Conservation (phyloP, 106 monocot species). For the Dendrobium officinale region DNA sequence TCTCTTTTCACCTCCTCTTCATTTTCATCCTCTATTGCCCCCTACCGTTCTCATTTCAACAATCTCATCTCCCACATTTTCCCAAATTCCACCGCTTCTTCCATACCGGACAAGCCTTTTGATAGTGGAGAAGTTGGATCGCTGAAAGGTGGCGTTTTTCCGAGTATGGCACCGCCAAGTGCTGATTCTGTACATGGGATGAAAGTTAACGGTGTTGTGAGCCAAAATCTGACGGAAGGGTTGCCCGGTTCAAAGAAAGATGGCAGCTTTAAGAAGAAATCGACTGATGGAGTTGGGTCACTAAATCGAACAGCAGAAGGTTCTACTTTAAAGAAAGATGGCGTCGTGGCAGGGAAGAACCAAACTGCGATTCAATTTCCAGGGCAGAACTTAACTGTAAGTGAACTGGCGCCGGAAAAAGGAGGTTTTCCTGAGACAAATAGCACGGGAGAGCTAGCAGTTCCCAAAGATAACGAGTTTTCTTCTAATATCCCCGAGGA, state of each 20-base stretch:
- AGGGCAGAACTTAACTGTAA: neutral
- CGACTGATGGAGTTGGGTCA: neutral
- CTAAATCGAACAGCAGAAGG: neutral
- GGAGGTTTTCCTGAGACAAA: neutral
- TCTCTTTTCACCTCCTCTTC: constrained; percentile 40
- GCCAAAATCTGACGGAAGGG: constrained; percentile 7
- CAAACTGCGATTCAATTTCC: neutral
- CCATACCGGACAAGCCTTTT: neutral
- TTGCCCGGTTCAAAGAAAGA: neutral
- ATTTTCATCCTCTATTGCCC: constrained; percentile 23
- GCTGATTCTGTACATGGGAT: neutral
- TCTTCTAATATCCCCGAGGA: neutral
- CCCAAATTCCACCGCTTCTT: constrained; percentile 34
- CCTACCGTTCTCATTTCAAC: constrained; percentile 50
- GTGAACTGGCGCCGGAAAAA: neutral
- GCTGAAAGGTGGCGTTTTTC: neutral
- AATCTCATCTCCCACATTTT: constrained; percentile 45
- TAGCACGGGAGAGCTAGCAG: neutral
- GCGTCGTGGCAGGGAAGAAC: neutral
- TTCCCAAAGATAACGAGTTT: neutral
- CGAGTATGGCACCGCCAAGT: neutral
- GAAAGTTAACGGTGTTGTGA: neutral
- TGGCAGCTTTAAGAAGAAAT: neutral
- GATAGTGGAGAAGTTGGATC: constrained; percentile 11
- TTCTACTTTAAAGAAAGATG: neutral